Base-by-base conservation (phyloP, 805 yeast genomes). In the Tetrapisispora arboricola region DNA sequence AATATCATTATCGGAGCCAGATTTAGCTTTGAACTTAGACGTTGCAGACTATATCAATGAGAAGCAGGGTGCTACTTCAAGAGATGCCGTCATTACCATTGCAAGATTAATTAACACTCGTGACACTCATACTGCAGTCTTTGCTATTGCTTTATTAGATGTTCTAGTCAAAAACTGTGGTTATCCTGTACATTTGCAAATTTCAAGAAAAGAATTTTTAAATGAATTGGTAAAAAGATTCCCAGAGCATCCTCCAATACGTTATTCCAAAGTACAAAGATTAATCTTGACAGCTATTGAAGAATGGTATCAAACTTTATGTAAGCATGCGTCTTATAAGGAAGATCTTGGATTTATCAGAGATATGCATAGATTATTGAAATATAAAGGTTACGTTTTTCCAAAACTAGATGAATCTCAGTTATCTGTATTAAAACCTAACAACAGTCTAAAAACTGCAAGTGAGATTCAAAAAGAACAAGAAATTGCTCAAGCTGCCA, bases 141-240 rank as follows among this genome's bases (percentile, higher is more conserved):
- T 88, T 55, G 96, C 96, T 9, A 64, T 92, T 48, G 75, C 87
- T 1, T 65, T 85, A 29, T 57, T 92, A 46, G 99, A 92, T 58
- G 85, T 85, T 40, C 68, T 92, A 51, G 98, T 92, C 40, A 92
- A 92, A 65, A 92, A 92, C 67, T 92, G 99, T 66, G 98, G 97
- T 5, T 92, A 90, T 61, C 96, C 98, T 7, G 77, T 92, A 65
- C 98, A 92, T 50, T 70, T 92, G 36, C 98, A 92, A 64, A 85
- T 92, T 40, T 84, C 95, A 3, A 75, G 97, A 45, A 88, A 92
- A 63, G 97, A 90, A 60, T 92, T 92, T 53, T 70, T 92, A 54
- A 92, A 92, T 59, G 95, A 86, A 57, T 72, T 92, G 55, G 98
- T 92, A 19, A 83, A 85, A 54, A 67, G 85, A 58, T 92, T 92